These are phyloP conservation scores for Nakataea oryzae DNA, from an alignment of 2,329 filamentous ascomycete genomes.

Conservation along the genomic window DNA sequence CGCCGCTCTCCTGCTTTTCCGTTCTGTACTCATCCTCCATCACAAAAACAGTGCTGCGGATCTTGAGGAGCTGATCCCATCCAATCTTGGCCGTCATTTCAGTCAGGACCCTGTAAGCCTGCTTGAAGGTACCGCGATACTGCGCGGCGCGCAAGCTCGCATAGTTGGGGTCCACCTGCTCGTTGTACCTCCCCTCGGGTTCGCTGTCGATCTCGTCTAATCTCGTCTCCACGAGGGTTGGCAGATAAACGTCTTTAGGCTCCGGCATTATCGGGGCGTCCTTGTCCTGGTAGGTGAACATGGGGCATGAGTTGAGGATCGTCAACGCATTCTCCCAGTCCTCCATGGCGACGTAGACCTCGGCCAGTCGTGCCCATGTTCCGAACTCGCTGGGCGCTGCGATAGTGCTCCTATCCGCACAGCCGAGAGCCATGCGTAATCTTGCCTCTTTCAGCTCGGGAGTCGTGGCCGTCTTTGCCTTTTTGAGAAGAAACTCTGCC, in stretches of 20 bases:
- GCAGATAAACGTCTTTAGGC: constrained; percentile 76
- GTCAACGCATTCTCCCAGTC: constrained; percentile 94
- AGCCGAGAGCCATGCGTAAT: constrained; percentile 77
- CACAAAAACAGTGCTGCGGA: constrained; percentile 93
- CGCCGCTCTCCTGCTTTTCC: constrained; percentile 58
- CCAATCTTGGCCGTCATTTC: constrained; percentile 95
- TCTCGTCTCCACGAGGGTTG: constrained; percentile 77
- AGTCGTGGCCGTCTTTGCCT: constrained; percentile 50
- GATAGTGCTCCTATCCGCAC: constrained; percentile 88
- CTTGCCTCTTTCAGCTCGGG: constrained; percentile 53
- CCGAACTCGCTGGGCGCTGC: constrained; percentile 95
- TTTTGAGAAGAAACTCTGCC: constrained; percentile 81
- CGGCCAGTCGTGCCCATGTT: constrained; percentile 87
- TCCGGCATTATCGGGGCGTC: constrained; percentile 92
- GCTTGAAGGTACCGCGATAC: constrained; percentile 92
- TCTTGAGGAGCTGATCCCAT: constrained; percentile 92
- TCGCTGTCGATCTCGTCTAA: constrained; percentile 96
- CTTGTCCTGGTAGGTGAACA: constrained; percentile 99
- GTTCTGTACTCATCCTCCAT: constrained; percentile 98
- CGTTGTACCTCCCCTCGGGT: constrained; percentile 66
- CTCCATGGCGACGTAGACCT: constrained; percentile 88
- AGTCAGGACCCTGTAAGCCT: constrained; percentile 87
- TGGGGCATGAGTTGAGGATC: constrained; percentile 94
- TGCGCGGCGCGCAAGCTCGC: constrained; percentile 76
- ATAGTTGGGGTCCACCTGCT: constrained; percentile 79